Conservation (phyloP, 2,329 filamentous ascomycete genomes). For the Rhinocladiella similis region DNA sequence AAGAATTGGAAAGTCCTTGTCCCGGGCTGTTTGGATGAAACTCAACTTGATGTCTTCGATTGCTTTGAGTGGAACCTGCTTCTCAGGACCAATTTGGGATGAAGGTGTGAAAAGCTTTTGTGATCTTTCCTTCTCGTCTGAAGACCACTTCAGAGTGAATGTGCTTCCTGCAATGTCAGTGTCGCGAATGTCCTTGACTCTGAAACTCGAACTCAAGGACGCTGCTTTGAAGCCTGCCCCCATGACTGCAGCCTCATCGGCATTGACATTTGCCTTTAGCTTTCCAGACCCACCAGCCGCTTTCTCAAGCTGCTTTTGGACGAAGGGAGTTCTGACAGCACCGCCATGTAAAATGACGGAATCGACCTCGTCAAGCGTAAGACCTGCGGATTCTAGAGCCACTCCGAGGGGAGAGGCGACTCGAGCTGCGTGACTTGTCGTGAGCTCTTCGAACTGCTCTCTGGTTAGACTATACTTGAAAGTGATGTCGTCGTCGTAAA, state of each 20-base stretch:
- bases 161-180: conserved; percentile 75
- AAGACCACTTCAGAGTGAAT: conserved; percentile 72
- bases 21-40: conserved; percentile 71
- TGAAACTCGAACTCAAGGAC: conserved; percentile 88
- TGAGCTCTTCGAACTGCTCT: conserved; percentile 76
- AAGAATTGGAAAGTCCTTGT: conserved; percentile 61
- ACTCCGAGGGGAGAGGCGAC: conserved; percentile 69
- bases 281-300: conserved; percentile 71
- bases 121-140: conserved; percentile 68
- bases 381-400: conserved; percentile 70
- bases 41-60: conserved; percentile 76
- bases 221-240: conserved; percentile 94
- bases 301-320: conserved; percentile 83
- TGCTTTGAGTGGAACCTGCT: conserved; percentile 82
- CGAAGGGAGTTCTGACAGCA: conserved; percentile 85
- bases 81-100: conserved; percentile 74
- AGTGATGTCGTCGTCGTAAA: conserved; percentile 83
- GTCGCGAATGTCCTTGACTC: conserved; percentile 92
- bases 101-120: conserved; percentile 81
- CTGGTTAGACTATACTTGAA: conserved; percentile 89
- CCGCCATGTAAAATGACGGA: conserved; percentile 94
- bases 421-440: conserved; percentile 65
- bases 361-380: conserved; percentile 74
- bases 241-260: conserved; percentile 94
- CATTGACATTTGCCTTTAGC: conserved; percentile 90